Base-by-base conservation (phyloP, 768 basidiomycete species). In the Vararia minispora region DNA sequence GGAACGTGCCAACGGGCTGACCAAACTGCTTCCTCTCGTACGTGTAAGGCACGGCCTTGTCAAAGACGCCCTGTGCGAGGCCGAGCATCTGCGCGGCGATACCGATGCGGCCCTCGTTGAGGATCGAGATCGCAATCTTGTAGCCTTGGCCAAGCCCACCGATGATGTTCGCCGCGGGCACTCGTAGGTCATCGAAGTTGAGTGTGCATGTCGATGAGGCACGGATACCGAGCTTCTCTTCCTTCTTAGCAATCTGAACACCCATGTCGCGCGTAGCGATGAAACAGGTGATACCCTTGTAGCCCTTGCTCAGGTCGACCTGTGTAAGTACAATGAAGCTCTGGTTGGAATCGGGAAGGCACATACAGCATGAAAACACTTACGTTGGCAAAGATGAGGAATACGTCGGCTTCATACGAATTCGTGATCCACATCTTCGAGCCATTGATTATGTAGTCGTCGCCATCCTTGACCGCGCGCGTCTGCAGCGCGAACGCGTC, bases 351-450 rank as follows among this genome's bases (percentile, higher is more conserved):
- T n/a, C n/a, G n/a, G n/a, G n/a, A n/a, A n/a, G n/a, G n/a, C n/a
- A n/a, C n/a, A n/a, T n/a, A n/a, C n/a, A 35, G 18, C 21, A 21
- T 21, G 27, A 24, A 36, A 24, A 39, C n/a, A 55, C 74, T 42
- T 41, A 90, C 88, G 45, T 88, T 99, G 36, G 95, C 95, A 45
- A 99, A 98, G 34, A 98, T 85, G 48, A 94, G 78, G 66, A 85
- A 86, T 28, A 92, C 70, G 32, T 90, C 86, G 1, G 89, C 90
- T 59, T 92, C 89, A 42, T 76, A 72, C 1, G 90, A 92, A 61
- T 97, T 97, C 18, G 91, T 94, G 43, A 97, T 95, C 91, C 91
- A 95, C 91, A 94, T 92, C 68, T 99, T 99, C 40, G 88, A 87
- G n/a, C 95, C 95, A 49, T 90, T 92, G 37, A 99, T 57, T 22